Percentiles rank a stretch among this genome's conserved stretches.
Evolutionary conservation across 495 filamentous ascomycete species (phyloP).

Genomic region (Articulospora tetracladia): DNA sequence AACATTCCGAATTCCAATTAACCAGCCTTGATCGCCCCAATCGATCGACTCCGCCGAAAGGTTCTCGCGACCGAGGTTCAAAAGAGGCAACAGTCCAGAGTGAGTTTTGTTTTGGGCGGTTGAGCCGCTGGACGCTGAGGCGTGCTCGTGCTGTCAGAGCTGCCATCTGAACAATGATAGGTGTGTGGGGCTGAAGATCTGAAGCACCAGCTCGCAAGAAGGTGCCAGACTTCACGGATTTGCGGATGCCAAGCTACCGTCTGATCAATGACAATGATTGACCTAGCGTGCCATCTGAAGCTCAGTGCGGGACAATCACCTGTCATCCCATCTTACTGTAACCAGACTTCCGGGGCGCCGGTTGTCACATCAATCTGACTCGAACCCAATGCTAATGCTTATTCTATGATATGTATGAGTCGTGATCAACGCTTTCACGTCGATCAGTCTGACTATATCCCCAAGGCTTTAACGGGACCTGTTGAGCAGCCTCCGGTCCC

Average conservation of each 20-base stretch:
- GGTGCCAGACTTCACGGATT: not conserved
- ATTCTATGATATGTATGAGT: not conserved
- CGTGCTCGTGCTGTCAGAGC: not conserved
- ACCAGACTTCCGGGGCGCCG: not conserved
- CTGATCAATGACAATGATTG: not conserved
- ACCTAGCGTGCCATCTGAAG: not conserved
- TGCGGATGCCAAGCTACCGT: not conserved
- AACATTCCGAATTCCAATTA: constrained; percentile 2
- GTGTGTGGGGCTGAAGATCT: not conserved
- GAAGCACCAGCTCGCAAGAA: not conserved
- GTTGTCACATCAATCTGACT: not conserved
- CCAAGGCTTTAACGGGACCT: not conserved
- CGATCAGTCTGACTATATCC: not conserved
- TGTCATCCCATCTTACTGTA: not conserved
- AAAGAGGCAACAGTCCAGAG: not conserved
- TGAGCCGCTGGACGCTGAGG: not conserved
- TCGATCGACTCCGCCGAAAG: not conserved
- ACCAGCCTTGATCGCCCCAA: not conserved
- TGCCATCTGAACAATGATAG: not conserved
- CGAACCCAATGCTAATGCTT: not conserved
- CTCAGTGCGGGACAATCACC: not conserved
- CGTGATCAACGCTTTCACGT: not conserved
- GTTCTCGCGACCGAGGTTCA: not conserved
- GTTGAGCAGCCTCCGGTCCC: not conserved
- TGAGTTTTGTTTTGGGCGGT: not conserved